These are phyloP conservation scores for Lablab purpureus DNA, from an alignment of 306 rosid genomes.

Conservation along the genomic window DNA sequence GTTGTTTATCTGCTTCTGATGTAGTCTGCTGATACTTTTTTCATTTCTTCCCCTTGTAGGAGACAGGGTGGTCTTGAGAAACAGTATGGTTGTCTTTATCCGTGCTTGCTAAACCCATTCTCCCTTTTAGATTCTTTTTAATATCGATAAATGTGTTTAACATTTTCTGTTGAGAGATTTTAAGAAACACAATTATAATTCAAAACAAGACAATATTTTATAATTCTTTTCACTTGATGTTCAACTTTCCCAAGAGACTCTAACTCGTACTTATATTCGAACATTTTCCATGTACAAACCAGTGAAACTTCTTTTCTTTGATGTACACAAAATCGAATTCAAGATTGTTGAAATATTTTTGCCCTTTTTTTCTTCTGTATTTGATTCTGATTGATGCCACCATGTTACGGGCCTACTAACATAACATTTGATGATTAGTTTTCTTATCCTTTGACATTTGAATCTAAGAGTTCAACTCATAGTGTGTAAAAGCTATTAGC, in stretches of 20 bases:
- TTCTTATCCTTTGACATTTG: not conserved
- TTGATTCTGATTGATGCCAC: not conserved
- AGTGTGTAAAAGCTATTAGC: not conserved
- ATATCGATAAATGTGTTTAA: not conserved
- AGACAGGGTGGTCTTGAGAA: not conserved
- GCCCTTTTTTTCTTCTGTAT: not conserved
- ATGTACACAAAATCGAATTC: not conserved
- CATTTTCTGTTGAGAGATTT: too few relatives aligned
- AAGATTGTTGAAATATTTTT: not conserved
- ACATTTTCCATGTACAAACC: not conserved
- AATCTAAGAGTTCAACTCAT: not conserved
- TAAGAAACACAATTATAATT: too few relatives aligned
- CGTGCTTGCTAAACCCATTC: not conserved
- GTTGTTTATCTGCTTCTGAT: conserved; percentile 62
- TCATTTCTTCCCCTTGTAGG: conserved; percentile 45
- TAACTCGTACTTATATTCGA: too few relatives aligned
- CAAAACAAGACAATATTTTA: too few relatives aligned
- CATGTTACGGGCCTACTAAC: not conserved
- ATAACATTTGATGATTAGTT: not conserved
- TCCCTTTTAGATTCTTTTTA: not conserved
- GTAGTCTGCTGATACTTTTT: conserved; percentile 61
- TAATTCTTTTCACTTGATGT: too few relatives aligned
- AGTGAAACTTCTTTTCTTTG: conserved; percentile 13
- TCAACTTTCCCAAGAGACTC: too few relatives aligned
- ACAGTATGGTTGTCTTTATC: not conserved